Conservation (phyloP, 73 alveolate species). For the Paramecium biaurelia region DNA sequence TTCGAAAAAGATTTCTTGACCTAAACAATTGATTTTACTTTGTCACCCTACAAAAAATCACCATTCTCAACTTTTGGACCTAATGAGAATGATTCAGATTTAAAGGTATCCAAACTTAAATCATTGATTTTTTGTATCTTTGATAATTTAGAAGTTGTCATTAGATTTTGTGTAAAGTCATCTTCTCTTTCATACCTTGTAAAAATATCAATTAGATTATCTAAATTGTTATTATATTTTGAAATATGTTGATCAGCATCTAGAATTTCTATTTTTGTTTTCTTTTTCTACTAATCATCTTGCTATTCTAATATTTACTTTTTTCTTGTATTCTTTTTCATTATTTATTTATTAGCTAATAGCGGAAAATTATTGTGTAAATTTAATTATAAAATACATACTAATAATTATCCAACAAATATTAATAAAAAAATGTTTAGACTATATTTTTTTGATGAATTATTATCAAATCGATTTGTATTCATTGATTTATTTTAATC, state of each 20-base stretch:
- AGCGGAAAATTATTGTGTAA: slow-evolving; percentile 6
- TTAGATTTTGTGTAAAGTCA: background rate
- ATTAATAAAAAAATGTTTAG: background rate
- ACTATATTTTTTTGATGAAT: background rate
- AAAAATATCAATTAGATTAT: background rate
- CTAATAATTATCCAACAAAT: background rate
- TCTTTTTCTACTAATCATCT: background rate
- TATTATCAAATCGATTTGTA: background rate
- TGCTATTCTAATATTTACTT: background rate
- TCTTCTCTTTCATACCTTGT: background rate
- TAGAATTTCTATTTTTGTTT: background rate
- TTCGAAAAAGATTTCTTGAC: background rate
- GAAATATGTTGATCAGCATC: background rate
- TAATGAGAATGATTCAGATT: background rate
- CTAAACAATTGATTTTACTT: background rate
- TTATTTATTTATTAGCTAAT: background rate
- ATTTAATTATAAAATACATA: background rate
- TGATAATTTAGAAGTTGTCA: background rate
- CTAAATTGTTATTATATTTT: background rate
- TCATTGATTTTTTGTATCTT: background rate
- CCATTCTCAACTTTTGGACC: slow-evolving; percentile 7
- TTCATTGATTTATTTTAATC: background rate
- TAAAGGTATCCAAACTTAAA: background rate
- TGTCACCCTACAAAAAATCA: background rate
- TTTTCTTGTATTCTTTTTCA: slow-evolving; percentile 21